Base-by-base conservation (phyloP, 2,329 filamentous ascomycete species). In the Lachnum nothofagi region DNA sequence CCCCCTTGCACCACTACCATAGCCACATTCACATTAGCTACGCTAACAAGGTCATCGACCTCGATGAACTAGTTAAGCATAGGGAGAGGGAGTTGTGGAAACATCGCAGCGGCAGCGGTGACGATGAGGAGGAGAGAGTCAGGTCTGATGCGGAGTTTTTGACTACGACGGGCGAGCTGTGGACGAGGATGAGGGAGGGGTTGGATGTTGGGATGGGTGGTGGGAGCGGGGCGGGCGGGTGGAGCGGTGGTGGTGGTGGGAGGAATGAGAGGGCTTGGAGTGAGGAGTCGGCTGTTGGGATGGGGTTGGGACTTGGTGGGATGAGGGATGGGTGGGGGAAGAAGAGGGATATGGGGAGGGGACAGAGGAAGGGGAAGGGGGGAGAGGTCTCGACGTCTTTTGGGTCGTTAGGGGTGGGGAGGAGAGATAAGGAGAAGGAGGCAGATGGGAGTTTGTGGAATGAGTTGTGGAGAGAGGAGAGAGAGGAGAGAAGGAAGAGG, bases 71-170 rank as follows among this genome's bases (percentile, higher is more conserved):
- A 17, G n/a, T 47, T 6, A 39, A 31, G 24, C n/a, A 44, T 14
- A 44, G 42, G 23, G 41, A 38, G 10, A 33, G 20, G 4, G 37
- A 48, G 38, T 14, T 52, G 44, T 42, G 42, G 41, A 46, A 16
- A n/a, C 29, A 41, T 12, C 17, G 39, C 5, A 17, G 35, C 6
- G 14, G 10, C 9, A 10, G 37, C 9, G 27, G 25, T 7, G 24
- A 33, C 7, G 22, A 48, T 10, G 31, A 50, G 9, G 42, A 34
- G 31, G 40, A 50, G 19, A 54, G 54, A 3, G 38, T 60, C 1
- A 47, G 60, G 33, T 58, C 58, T 0, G 59, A 63, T 55, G 51
- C 51, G 7, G 39, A 43, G 44, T 59, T 61, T 27, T 24, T 60
- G 7, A 52, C 49, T 1, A 35, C 14, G 10, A 23, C 16, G 1